These are phyloP conservation scores for Hymenoscyphus fructigenus DNA, from an alignment of 2,329 filamentous ascomycete genomes.

Conservation along the genomic window DNA sequence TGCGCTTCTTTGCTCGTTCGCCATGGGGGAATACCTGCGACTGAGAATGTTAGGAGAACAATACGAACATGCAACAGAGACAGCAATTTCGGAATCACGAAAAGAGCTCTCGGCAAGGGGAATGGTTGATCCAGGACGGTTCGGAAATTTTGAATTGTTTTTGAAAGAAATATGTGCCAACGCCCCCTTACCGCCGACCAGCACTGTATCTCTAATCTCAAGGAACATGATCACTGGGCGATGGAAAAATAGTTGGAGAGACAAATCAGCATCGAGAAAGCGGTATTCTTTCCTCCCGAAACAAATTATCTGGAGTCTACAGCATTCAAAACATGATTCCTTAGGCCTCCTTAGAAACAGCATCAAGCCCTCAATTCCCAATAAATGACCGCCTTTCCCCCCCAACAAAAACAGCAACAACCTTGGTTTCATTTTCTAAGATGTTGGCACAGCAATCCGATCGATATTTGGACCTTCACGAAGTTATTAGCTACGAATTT, in stretches of 20 bases:
- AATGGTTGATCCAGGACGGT: slow-evolving; percentile 22
- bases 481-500: slow-evolving; percentile 17
- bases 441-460: slow-evolving; percentile 49
- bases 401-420: not conserved
- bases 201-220: slow-evolving; percentile 31
- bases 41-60: slow-evolving; percentile 30
- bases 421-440: not conserved
- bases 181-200: slow-evolving; percentile 32
- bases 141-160: slow-evolving; percentile 19
- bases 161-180: slow-evolving; percentile 28
- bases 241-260: slow-evolving; percentile 29
- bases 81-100: slow-evolving; percentile 23
- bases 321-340: slow-evolving; percentile 20
- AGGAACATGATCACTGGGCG: slow-evolving; percentile 30
- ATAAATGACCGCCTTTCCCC: not conserved
- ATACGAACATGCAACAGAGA: slow-evolving; percentile 32
- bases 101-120: slow-evolving; percentile 20
- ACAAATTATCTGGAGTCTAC: slow-evolving; percentile 25
- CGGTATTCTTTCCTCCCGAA: slow-evolving; percentile 23
- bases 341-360: slow-evolving; percentile 29
- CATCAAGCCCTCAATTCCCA: slow-evolving; percentile 17
- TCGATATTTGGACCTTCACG: slow-evolving; percentile 51
- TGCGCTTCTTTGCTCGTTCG: slow-evolving; percentile 27
- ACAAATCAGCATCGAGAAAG: slow-evolving; percentile 21
- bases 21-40: slow-evolving; percentile 29